These are phyloP conservation scores for Neocatenulostroma microsporum DNA, from an alignment of 2,329 filamentous ascomycete species.

Conservation along the genomic window DNA sequence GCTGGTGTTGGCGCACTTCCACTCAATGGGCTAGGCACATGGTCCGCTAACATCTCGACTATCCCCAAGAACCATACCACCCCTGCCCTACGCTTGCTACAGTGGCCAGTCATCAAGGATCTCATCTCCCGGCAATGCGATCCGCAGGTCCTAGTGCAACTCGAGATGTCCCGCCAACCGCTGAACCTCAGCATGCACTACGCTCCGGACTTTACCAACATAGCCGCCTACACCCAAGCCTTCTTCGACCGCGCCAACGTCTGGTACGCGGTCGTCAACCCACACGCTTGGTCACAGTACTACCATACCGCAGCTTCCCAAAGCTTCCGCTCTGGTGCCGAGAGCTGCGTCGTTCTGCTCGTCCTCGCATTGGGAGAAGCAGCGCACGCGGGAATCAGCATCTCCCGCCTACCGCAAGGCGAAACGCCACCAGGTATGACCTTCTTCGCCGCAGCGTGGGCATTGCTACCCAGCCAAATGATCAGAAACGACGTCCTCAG, in stretches of 20 bases:
- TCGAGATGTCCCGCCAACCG: constrained; percentile 74
- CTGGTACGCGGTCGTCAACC: constrained; percentile 81
- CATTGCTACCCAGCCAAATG: constrained; percentile 68
- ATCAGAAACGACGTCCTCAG: constrained; percentile 70
- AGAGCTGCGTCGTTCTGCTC: constrained; percentile 73
- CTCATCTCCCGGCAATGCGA: constrained; percentile 70
- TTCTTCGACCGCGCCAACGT: constrained; percentile 77
- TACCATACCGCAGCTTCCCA: constrained; percentile 68
- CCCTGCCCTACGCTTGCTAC: constrained; percentile 66
- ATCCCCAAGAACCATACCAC: constrained; percentile 83
- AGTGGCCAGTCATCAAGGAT: constrained; percentile 73
- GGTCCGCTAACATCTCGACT: constrained; percentile 70
- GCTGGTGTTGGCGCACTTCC: constrained; percentile 32
- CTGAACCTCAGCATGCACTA: constrained; percentile 52
- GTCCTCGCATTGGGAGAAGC: constrained; percentile 72
- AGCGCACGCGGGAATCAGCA: constrained; percentile 61
- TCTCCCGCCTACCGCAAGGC: constrained; percentile 60
- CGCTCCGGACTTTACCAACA: constrained; percentile 45
- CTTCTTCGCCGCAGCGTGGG: constrained; percentile 76
- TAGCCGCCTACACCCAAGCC: constrained; percentile 69
- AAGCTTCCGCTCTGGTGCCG: constrained; percentile 68
- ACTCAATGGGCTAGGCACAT: constrained; percentile 59
- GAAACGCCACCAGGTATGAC: constrained; percentile 67
- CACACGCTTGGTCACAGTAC: constrained; percentile 68
- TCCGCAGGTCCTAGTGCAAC: constrained; percentile 69